phyloP scores from a whole-genome alignment of 139 green algal species.

The Asterochloris sp. region DNA sequence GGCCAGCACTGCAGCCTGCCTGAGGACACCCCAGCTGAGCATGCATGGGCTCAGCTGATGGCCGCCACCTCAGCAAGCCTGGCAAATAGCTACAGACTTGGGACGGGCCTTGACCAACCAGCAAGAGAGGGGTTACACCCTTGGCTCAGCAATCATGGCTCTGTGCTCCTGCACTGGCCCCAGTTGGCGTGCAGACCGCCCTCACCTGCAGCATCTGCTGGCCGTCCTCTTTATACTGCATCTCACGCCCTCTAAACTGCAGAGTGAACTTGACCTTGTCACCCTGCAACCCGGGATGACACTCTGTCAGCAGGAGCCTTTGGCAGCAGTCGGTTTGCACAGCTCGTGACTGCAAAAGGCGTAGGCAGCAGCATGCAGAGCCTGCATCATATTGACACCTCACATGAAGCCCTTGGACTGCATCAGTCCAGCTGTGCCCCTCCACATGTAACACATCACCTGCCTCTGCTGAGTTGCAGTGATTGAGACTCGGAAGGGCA shows the following conservation, averaged over 20 bases:
- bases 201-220: constrained; percentile 55
- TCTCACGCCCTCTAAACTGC: constrained; percentile 72
- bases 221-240: constrained; percentile 63
- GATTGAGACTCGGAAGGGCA: no score
- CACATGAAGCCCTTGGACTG: no score
- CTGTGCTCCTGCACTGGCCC: background rate
- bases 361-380: background rate
- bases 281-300: constrained; percentile 27
- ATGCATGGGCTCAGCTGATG: background rate
- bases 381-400: no score
- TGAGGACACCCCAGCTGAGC: no score
- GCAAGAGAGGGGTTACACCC: background rate
- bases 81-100: background rate
- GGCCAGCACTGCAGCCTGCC: background rate
- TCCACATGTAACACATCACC: no score
- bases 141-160: background rate
- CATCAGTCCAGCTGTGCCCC: no score
- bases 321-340: background rate
- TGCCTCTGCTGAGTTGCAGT: no score
- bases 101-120: background rate
- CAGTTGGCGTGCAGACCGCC: background rate
- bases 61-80: background rate
- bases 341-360: background rate
- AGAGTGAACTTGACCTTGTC: constrained; percentile 74
- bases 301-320: background rate